Percentiles rank a stretch among this genome's conserved stretches.
Evolutionary conservation across 306 rosid species (phyloP).

Genomic region (Inga oerstediana): DNA sequence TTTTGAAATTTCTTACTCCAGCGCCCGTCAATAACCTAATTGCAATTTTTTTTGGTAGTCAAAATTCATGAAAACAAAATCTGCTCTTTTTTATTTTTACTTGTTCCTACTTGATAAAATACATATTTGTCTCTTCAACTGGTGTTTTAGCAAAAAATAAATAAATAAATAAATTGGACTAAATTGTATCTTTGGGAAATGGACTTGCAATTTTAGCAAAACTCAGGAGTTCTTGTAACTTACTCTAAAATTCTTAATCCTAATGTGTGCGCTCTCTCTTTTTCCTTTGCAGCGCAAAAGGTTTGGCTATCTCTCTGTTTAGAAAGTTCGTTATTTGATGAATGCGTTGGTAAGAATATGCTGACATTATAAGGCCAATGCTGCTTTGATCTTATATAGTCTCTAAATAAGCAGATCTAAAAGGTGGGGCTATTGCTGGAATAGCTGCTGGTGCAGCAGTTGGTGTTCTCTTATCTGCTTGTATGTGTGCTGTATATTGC

Average conservation of each 20-base stretch:
- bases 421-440: conserved; percentile 55
- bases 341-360: conserved; percentile 27
- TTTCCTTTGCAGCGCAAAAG: conserved; percentile 47
- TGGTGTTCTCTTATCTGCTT: conserved; percentile 47
- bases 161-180: neutral
- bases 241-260: neutral
- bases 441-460: conserved; percentile 56
- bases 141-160: neutral
- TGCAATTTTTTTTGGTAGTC: neutral
- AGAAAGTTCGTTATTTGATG: conserved; percentile 25
- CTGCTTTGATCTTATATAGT: conserved; percentile 30
- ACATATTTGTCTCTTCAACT: neutral
- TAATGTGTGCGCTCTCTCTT: neutral
- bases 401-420: conserved; percentile 52
- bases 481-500: conserved; percentile 41
- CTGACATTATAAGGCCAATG: conserved; percentile 5
- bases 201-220: neutral
- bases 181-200: neutral
- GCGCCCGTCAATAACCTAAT: neutral
- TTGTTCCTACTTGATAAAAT: neutral
- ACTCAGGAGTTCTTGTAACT: neutral
- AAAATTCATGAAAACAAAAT: neutral
- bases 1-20: neutral
- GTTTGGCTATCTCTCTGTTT: conserved; percentile 43
- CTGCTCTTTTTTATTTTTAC: too few species aligned